Evolutionary conservation across 2,329 filamentous ascomycete species (phyloP).

Genomic region (Botrytis hyacinthi): DNA sequence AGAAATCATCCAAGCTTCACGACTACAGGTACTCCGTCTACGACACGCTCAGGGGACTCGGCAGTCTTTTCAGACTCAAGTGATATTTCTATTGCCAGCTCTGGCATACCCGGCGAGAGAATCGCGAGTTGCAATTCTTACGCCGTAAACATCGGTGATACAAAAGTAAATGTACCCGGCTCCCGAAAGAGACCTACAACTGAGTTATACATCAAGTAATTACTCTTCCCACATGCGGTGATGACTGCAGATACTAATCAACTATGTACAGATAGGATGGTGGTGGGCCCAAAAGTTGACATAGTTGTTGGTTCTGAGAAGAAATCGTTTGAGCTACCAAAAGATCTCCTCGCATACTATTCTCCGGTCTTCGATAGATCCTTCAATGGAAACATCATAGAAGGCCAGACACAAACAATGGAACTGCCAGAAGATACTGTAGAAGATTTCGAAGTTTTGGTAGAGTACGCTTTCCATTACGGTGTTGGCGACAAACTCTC

Average conservation of each 20-base stretch:
- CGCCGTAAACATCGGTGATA: not conserved
- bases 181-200: not conserved
- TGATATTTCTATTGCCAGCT: not conserved
- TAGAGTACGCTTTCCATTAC: not conserved
- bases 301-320: slow-evolving; percentile 25
- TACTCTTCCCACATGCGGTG: not conserved
- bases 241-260: not conserved
- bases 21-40: not conserved
- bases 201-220: not conserved
- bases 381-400: slow-evolving; percentile 24
- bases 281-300: slow-evolving; percentile 16
- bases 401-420: slow-evolving; percentile 21
- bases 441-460: not conserved
- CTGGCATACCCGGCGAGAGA: not conserved
- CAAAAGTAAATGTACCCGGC: not conserved
- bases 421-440: slow-evolving; percentile 11
- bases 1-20: not conserved
- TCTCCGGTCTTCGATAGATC: slow-evolving; percentile 23
- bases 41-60: not conserved
- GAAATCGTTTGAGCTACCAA: slow-evolving; percentile 24
- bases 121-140: not conserved
- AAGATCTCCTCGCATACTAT: slow-evolving; percentile 24
- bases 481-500: not conserved
- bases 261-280: not conserved
- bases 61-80: not conserved